Base-by-base conservation (phyloP, 257 asterid species). In the Penstemon newberryi region DNA sequence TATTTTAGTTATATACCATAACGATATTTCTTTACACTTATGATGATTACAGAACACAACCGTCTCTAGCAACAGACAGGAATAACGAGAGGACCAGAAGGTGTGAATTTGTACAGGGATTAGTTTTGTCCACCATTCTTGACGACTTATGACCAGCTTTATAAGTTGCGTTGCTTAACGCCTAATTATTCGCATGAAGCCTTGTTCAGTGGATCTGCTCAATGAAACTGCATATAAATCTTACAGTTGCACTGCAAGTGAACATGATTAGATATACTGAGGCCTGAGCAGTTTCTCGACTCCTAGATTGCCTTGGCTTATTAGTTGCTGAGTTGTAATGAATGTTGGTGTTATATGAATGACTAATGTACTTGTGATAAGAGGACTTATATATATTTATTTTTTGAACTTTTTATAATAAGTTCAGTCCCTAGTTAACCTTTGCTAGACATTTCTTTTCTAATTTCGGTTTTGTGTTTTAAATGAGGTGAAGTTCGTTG, bases 61-160 rank as follows among this genome's bases (percentile, higher is more conserved):
- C 83, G 50, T 74, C 82, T 42, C 51, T 72, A 19, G 69, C 82
- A 42, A 74, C 81, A 37, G 77, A 80, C 71, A n/a, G 55, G 84
- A 73, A 69, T 42, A 71, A 74, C 2, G 84, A 79, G 85, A 74
- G 53, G 76, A 72, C 74, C 4, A 73, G 77, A 43, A 74, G 86
- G 74, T 73, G 77, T 1, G 85, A 85, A 70, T 83, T 82, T 57
- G 52, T 80, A 70, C 86, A 78, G 65, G 84, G 85, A 66, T 67
- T 85, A 65, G 52, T 83, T 43, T 56, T 83, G 65, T 78, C 91
- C 63, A 77, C 85, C 44, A 80, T 85, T 61, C 78, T 82, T 46
- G 88, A 80, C 11, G 83, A 80, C 76, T 77, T 78, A 73, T 85
- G 78, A 83, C 43, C 19, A 7, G 43, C 49, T 49, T 15, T 50